phyloP scores from a whole-genome alignment of 1,284 basidiomycete genomes.

The Bjerkandera adusta region DNA sequence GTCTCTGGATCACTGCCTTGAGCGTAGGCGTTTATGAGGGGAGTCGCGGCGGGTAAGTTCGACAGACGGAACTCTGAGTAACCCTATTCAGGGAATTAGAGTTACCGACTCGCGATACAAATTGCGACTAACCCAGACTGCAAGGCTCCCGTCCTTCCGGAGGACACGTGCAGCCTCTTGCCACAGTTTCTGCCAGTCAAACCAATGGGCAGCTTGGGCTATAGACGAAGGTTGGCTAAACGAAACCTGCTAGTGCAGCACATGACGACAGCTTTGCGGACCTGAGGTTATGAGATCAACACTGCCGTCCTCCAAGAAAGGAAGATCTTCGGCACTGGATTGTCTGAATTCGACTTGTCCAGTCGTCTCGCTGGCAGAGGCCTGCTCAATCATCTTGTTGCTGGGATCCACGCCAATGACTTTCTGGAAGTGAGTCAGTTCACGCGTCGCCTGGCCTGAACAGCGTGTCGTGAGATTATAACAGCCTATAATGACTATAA shows the following conservation, averaged over 20 bases:
- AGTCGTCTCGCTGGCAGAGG: slow-evolving; percentile 29
- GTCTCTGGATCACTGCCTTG: slow-evolving; percentile 50
- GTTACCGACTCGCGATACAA: neutral
- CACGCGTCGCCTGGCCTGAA: slow-evolving; percentile 65
- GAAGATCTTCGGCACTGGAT: slow-evolving; percentile 55
- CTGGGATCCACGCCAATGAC: slow-evolving; percentile 78
- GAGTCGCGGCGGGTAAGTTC: slow-evolving; percentile 52
- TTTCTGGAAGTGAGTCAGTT: slow-evolving; percentile 57
- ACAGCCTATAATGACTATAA: slow-evolving; percentile 1
- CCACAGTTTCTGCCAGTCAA: slow-evolving; percentile 76
- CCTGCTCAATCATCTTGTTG: slow-evolving; percentile 68
- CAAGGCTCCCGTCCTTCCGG: slow-evolving; percentile 66
- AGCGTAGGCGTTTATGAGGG: slow-evolving; percentile 59
- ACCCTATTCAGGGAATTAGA: slow-evolving; percentile 44
- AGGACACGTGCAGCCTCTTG: slow-evolving; percentile 64
- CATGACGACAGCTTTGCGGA: slow-evolving; percentile 28
- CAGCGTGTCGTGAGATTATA: neutral
- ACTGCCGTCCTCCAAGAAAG: slow-evolving; percentile 48
- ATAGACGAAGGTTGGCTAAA: neutral
- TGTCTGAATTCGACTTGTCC: slow-evolving; percentile 45
- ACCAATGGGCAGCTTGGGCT: slow-evolving; percentile 91
- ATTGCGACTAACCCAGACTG: slow-evolving; percentile 72
- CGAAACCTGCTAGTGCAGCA: neutral
- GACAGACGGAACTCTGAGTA: slow-evolving; percentile 80
- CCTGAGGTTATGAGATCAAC: slow-evolving; percentile 79